Evolutionary conservation across 345 rosid genomes (phyloP).

Genomic region (Hypericum androsaemum): DNA sequence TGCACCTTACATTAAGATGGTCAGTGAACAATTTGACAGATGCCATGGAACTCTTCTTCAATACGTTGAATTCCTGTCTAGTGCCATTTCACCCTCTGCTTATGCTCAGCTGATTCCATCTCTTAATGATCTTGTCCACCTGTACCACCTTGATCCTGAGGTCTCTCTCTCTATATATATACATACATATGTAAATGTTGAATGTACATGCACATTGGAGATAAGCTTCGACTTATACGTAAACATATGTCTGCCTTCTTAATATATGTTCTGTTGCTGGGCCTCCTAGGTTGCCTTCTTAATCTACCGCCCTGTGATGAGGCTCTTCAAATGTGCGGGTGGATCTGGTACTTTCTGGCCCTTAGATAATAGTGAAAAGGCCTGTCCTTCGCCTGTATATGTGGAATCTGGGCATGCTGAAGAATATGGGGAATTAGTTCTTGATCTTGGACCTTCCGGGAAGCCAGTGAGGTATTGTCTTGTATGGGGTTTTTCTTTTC

Average conservation of each 20-base stretch:
- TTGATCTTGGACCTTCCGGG: slow-evolving; percentile 53
- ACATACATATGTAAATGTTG: no score
- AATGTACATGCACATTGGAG: no score
- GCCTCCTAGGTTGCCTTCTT: slow-evolving; percentile 76
- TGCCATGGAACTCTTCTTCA: slow-evolving; percentile 99
- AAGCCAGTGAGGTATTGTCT: slow-evolving; percentile 46
- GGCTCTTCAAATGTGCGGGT: slow-evolving; percentile 73
- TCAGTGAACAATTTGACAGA: slow-evolving; percentile 95
- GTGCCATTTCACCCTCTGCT: slow-evolving; percentile 66
- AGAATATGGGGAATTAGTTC: slow-evolving; percentile 33
- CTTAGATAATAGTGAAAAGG: slow-evolving; percentile 43
- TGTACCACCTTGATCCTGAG: slow-evolving; percentile 96
- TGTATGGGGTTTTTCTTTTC: neutral
- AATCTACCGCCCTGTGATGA: slow-evolving; percentile 93
- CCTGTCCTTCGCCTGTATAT: slow-evolving; percentile 20
- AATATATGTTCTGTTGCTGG: slow-evolving; percentile 10
- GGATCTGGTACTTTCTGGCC: slow-evolving; percentile 82
- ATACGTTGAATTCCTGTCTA: slow-evolving; percentile 83
- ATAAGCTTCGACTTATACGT: no score
- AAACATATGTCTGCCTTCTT: neutral
- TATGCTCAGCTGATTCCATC: slow-evolving; percentile 81
- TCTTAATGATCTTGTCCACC: slow-evolving; percentile 76
- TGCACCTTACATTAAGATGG: slow-evolving; percentile 98
- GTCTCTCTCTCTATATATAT: slow-evolving; percentile 27
- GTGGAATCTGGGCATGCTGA: slow-evolving; percentile 38